Evolutionary conservation across 257 asterid species (phyloP).

Genomic region (Salvia hispanica): DNA sequence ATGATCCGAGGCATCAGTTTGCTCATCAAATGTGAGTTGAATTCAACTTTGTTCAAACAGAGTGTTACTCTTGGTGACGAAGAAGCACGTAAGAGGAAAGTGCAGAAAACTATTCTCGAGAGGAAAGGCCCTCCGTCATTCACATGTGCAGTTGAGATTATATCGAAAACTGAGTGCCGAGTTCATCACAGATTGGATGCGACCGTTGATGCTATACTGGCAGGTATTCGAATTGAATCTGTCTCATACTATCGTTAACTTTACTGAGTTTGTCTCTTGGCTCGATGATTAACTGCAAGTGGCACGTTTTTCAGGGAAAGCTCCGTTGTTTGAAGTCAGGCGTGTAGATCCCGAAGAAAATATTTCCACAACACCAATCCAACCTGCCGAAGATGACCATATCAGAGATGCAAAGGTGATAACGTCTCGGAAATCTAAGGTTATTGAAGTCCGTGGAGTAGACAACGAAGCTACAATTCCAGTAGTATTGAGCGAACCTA

Average conservation of each 20-base stretch:
- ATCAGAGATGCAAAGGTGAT: constrained; percentile 34
- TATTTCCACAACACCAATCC: constrained; percentile 32
- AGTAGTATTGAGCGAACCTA: constrained; percentile 30
- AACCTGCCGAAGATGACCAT: constrained; percentile 30
- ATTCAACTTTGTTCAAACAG: constrained; percentile 44
- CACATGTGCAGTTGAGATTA: constrained; percentile 91
- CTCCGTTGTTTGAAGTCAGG: constrained; percentile 79
- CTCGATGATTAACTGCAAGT: constrained; percentile 31
- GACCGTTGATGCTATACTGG: constrained; percentile 87
- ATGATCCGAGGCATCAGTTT: too few species aligned
- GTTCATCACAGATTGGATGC: constrained; percentile 91
- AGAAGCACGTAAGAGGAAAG: constrained; percentile 98
- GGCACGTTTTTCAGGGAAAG: constrained; percentile 57
- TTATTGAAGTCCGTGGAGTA: constrained; percentile 51
- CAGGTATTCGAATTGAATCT: constrained; percentile 49
- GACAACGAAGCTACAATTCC: constrained; percentile 42
- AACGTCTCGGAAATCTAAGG: constrained; percentile 46
- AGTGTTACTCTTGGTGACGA: constrained; percentile 98
- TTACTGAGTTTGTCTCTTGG: background rate
- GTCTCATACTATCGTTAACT: background rate
- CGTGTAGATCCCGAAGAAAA: constrained; percentile 49
- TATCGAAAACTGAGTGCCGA: constrained; percentile 84
- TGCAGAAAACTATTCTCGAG: constrained; percentile 96
- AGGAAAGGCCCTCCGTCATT: constrained; percentile 97
- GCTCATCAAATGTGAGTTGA: constrained; percentile 19